Conservation (phyloP, 78 protist genomes). For the Dictyostelium discoideum region dicty_2.7 NC_007091.3:3948001-3948500, state of each 20-base stretch:
- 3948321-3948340: slow-evolving; percentile 46
- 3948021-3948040: slow-evolving; percentile 35
- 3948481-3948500: slow-evolving; percentile 18
- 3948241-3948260: slow-evolving; percentile 15
- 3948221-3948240: neutral
- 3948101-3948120: slow-evolving; percentile 9
- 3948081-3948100: slow-evolving; percentile 34
- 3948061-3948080: slow-evolving; percentile 14
- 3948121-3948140: slow-evolving; percentile 25
- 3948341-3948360: neutral
- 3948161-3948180: neutral
- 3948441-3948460: neutral
- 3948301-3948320: neutral
- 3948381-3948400: neutral
- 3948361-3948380: slow-evolving; percentile 1
- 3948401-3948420: slow-evolving; percentile 22
- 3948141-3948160: slow-evolving; percentile 1
- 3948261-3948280: slow-evolving; percentile 44
- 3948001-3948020: slow-evolving; percentile 12
- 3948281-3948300: neutral
- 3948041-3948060: slow-evolving; percentile 72
- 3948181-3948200: neutral
- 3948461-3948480: slow-evolving; percentile 18
- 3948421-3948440: neutral
- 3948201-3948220: slow-evolving; percentile 25